A percentile compares a stretch with the other conserved stretches of the same genome.
Conservation (phyloP, 768 basidiomycete genomes). For the Tulasnella calospora region DNA sequence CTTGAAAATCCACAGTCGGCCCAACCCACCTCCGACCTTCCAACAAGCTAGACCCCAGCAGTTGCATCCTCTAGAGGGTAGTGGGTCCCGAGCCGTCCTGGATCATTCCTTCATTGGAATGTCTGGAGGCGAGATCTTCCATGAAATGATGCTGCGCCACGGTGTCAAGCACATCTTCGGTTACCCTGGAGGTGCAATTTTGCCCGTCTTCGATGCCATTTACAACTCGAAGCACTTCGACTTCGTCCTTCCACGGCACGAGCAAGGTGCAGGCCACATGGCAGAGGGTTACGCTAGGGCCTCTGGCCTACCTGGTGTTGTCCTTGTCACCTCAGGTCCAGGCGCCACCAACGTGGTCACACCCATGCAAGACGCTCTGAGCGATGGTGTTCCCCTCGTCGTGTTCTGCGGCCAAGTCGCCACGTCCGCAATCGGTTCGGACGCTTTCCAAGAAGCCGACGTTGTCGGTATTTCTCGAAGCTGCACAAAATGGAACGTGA, state of each 20-base stretch:
- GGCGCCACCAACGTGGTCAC: constrained; percentile 98
- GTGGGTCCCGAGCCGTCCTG: constrained; percentile 24
- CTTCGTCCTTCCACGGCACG: constrained; percentile 92
- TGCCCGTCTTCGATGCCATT: constrained; percentile 99
- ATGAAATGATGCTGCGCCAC: constrained; percentile 99
- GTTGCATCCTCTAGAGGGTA: constrained; percentile 34
- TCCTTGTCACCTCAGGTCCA: constrained; percentile 96
- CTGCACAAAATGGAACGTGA: constrained; percentile 99
- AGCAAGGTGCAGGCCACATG: constrained; percentile 99
- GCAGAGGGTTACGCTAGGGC: constrained; percentile 97
- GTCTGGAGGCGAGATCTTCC: constrained; percentile 95
- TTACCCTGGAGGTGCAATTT: constrained; percentile 95
- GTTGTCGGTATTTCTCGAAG: constrained; percentile 91
- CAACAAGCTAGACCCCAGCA: constrained; percentile 36
- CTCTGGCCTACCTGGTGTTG: constrained; percentile 95
- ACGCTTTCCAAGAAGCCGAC: constrained; percentile 99
- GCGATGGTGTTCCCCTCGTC: constrained; percentile 88
- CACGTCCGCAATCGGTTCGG: constrained; percentile 96
- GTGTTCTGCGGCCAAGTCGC: constrained; percentile 99
- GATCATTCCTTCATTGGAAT: constrained; percentile 89
- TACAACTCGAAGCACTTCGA: constrained; percentile 93
- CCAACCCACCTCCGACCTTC: constrained; percentile 53
- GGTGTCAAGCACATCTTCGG: constrained; percentile 95
- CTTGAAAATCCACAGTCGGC: constrained; percentile 42
- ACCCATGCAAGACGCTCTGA: constrained; percentile 95